Evolutionary conservation across 129 eudicot species (phyloP).

Genomic region (Arctium lappa): DNA sequence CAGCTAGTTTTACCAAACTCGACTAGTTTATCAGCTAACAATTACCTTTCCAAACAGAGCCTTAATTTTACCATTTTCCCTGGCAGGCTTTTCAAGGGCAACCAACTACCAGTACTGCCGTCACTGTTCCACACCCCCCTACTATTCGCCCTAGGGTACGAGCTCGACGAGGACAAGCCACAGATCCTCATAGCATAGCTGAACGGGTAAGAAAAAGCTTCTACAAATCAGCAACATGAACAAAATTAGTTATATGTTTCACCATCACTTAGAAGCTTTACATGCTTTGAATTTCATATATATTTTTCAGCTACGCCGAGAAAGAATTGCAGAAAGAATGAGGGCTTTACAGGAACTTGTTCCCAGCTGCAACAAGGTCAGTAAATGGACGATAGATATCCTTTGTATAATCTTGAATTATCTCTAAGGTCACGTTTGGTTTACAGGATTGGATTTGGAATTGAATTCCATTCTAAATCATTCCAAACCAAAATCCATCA

Average conservation of each 20-base stretch:
- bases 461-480: too few species aligned
- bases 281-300: background rate
- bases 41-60: too few species aligned
- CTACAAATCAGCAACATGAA: background rate
- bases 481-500: too few species aligned
- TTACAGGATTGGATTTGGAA: too few species aligned
- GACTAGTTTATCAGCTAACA: background rate
- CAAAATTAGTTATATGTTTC: background rate
- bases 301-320: constrained; percentile 72
- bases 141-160: constrained; percentile 84
- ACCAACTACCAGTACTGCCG: constrained; percentile 65
- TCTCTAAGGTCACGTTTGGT: background rate
- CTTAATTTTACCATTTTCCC: background rate
- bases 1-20: background rate
- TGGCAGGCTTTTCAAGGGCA: constrained; percentile 78
- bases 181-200: constrained; percentile 99
- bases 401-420: background rate
- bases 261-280: background rate
- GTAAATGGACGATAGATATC: background rate
- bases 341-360: constrained; percentile 96
- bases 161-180: constrained; percentile 95
- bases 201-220: constrained; percentile 59
- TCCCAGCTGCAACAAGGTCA: constrained; percentile 96
- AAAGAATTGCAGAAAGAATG: constrained; percentile 95
- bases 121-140: constrained; percentile 77